Conservation (phyloP, 805 yeast species). For the Suhomyces sp. region DNA sequence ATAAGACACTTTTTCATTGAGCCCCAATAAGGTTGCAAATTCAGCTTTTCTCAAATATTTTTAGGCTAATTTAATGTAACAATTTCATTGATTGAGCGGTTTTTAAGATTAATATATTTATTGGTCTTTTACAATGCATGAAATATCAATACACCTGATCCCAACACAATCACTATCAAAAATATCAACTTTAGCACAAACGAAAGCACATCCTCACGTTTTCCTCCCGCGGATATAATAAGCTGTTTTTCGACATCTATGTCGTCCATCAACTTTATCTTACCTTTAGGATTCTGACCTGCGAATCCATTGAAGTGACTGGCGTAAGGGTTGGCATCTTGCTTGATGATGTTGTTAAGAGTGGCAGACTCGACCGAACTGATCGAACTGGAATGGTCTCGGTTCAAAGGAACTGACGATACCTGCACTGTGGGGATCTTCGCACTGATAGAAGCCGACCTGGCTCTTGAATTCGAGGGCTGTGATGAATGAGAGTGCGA, state of each 20-base stretch:
- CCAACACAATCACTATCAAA: constrained; percentile 28
- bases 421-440: constrained; percentile 4
- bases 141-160: constrained; percentile 34
- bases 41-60: too few relatives aligned
- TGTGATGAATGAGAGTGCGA: background rate
- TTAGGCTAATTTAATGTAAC: too few relatives aligned
- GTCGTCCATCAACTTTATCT: constrained; percentile 25
- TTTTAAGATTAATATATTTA: too few relatives aligned
- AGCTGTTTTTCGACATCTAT: constrained; percentile 38
- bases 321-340: constrained; percentile 9
- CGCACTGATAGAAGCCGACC: constrained; percentile 10
- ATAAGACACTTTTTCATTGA: too few relatives aligned
- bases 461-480: constrained; percentile 8
- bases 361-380: constrained; percentile 16
- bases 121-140: constrained; percentile 25
- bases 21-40: too few relatives aligned
- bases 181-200: constrained; percentile 30
- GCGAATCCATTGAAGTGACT: background rate
- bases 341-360: constrained; percentile 11
- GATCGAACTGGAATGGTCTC: constrained; percentile 25
- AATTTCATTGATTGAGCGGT: too few relatives aligned
- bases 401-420: constrained; percentile 1
- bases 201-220: constrained; percentile 29
- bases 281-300: constrained; percentile 13
- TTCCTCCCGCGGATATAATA: constrained; percentile 38